These are phyloP conservation scores for Hansenula lynferdii DNA, from an alignment of 1,139 yeast genomes.

Conservation along the genomic window DNA sequence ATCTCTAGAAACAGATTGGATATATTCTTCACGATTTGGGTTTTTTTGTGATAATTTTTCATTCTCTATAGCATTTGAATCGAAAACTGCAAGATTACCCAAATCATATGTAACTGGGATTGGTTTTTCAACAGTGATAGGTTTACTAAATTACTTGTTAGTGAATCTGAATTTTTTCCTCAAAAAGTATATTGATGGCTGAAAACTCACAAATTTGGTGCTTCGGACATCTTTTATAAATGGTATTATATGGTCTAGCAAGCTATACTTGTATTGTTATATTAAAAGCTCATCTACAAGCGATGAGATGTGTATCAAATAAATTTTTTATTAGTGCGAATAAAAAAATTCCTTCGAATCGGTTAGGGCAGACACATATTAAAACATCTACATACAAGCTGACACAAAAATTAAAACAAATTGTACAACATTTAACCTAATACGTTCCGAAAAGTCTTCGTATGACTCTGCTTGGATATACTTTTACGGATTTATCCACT, in stretches of 20 bases:
- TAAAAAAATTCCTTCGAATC: not conserved
- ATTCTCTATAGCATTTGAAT: conserved; percentile 74
- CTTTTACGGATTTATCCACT: conserved; percentile 1
- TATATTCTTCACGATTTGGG: conserved; percentile 55
- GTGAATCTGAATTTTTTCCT: too few relatives aligned
- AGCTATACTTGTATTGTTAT: too few relatives aligned
- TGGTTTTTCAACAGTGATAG: conserved; percentile 83
- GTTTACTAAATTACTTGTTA: conserved; percentile 23
- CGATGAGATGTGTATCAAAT: conserved; percentile 14
- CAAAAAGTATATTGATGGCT: not conserved
- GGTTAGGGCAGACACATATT: conserved; percentile 3
- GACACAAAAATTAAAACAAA: too few relatives aligned
- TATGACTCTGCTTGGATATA: conserved; percentile 25
- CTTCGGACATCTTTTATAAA: conserved; percentile 2
- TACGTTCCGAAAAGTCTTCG: conserved; percentile 29
- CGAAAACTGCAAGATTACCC: conserved; percentile 86
- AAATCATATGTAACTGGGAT: conserved; percentile 83
- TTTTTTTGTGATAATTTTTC: conserved; percentile 46
- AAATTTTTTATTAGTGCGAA: conserved; percentile 3
- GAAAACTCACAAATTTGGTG: not conserved
- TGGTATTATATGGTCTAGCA: not conserved
- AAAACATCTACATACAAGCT: not conserved
- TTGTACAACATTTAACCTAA: too few relatives aligned
- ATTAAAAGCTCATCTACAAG: too few relatives aligned
- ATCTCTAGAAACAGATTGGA: conserved; percentile 76